Percentiles rank a stretch among this genome's conserved stretches.
phyloP scores from a whole-genome alignment of 345 rosid species.

The Populus davidiana region DNA sequence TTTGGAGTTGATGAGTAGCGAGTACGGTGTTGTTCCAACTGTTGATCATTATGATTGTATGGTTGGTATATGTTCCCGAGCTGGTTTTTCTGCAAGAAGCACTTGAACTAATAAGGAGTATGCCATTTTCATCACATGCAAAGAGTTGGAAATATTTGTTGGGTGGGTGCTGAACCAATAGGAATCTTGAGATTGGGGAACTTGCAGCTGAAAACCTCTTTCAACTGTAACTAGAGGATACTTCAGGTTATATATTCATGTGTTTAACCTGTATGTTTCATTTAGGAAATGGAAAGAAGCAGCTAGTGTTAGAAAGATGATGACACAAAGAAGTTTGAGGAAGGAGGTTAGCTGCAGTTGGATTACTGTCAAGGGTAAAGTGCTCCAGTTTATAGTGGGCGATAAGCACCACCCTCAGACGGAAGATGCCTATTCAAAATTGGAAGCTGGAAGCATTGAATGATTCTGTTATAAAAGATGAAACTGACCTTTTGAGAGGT shows the following conservation, averaged over 20 bases:
- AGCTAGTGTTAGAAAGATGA: conserved; percentile 50
- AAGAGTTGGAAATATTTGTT: conserved; percentile 76
- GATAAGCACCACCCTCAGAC: conserved; percentile 68
- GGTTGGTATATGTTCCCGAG: conserved; percentile 64
- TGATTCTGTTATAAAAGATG: conserved; percentile 8
- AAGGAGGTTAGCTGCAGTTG: conserved; percentile 78
- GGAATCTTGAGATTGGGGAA: conserved; percentile 61
- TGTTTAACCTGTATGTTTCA: conserved; percentile 56
- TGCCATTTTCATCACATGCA: conserved; percentile 61
- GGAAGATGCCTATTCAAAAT: conserved; percentile 51
- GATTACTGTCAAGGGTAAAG: conserved; percentile 55
- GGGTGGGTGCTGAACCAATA: conserved; percentile 70
- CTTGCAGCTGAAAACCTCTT: conserved; percentile 58
- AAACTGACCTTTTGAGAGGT: conserved; percentile 25
- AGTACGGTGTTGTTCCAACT: conserved; percentile 51
- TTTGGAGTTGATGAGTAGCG: conserved; percentile 46
- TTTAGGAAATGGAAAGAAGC: conserved; percentile 72
- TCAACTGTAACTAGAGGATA: conserved; percentile 53
- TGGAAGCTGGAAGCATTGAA: conserved; percentile 37
- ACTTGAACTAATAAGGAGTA: conserved; percentile 39
- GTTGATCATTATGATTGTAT: conserved; percentile 67
- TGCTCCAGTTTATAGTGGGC: conserved; percentile 66
- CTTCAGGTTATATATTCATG: conserved; percentile 63
- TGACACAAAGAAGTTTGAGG: conserved; percentile 56
- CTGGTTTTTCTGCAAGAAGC: conserved; percentile 60